Percentiles rank a stretch among this genome's conserved stretches.
Evolutionary conservation across 2,329 filamentous ascomycete species (phyloP).

Genomic region (Cadophora malorum): DNA sequence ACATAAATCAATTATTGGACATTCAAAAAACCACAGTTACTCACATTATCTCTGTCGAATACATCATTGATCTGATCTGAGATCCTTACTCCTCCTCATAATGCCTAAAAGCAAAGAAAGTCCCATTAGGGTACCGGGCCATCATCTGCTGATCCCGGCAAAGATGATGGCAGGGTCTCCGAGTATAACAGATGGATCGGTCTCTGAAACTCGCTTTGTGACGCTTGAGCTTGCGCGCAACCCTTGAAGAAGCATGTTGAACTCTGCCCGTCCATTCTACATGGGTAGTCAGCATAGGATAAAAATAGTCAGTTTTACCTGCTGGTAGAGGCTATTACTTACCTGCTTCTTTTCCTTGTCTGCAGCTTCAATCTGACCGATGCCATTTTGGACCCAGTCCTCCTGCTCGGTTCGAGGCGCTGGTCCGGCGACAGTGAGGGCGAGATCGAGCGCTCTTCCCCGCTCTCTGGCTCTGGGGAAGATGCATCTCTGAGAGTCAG

Average conservation of each 20-base stretch:
- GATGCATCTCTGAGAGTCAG: background rate
- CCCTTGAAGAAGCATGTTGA: background rate
- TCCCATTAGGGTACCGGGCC: background rate
- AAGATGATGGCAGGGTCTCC: background rate
- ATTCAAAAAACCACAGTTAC: background rate
- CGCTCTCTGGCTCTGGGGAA: background rate
- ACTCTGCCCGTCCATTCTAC: background rate
- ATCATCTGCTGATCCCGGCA: background rate
- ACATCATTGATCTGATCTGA: background rate
- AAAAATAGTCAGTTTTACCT: background rate
- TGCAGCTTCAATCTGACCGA: background rate
- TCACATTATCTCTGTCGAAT: background rate
- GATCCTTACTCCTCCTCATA: too few relatives aligned
- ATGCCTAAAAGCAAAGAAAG: too few relatives aligned
- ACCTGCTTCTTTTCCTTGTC: background rate
- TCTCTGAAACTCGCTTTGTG: background rate
- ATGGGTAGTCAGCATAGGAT: background rate
- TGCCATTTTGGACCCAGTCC: background rate
- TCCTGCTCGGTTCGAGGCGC: background rate
- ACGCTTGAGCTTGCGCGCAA: background rate
- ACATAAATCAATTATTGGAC: background rate
- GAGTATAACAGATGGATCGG: background rate
- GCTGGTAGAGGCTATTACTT: background rate
- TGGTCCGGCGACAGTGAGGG: background rate
- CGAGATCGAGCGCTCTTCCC: background rate